Percentiles rank a stretch among this genome's conserved stretches.
Conservation (phyloP, 2,329 filamentous ascomycete species). For the Penicillium concentricum region DNA sequence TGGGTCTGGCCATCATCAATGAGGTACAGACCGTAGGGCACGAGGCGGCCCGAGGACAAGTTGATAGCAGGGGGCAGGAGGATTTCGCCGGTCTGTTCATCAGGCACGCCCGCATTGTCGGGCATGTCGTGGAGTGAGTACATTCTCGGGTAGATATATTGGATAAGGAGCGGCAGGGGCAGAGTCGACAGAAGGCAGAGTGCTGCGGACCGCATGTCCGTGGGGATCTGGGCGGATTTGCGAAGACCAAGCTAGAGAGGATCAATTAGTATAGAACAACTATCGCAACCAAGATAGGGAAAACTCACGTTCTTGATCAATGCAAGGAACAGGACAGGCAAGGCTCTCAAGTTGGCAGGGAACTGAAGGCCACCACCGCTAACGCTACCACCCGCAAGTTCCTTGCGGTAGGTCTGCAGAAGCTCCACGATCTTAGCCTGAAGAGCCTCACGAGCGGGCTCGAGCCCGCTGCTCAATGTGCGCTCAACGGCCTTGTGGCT, state of each 20-base stretch:
- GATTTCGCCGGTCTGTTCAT: conserved; percentile 83
- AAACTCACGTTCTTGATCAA: conserved; percentile 85
- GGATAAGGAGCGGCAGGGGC: conserved; percentile 82
- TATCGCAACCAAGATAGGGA: background rate
- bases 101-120: conserved; percentile 81
- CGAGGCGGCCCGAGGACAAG: conserved; percentile 81
- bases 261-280: conserved; percentile 23
- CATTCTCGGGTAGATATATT: conserved; percentile 83
- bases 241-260: conserved; percentile 66
- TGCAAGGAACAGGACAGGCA: conserved; percentile 88
- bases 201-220: conserved; percentile 88
- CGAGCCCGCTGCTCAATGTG: conserved; percentile 78
- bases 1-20: conserved; percentile 97
- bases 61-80: conserved; percentile 81
- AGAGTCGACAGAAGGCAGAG: conserved; percentile 92
- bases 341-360: conserved; percentile 82
- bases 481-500: conserved; percentile 97
- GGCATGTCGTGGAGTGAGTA: conserved; percentile 97
- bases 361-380: conserved; percentile 89
- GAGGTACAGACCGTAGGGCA: conserved; percentile 87
- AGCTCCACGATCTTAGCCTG: conserved; percentile 91
- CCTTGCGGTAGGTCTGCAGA: conserved; percentile 93
- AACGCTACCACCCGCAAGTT: conserved; percentile 93
- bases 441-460: conserved; percentile 84
- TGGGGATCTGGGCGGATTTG: conserved; percentile 90